A percentile compares a stretch with the other conserved stretches of the same genome.
Conservation (phyloP, 768 basidiomycete genomes). For the Pulveroboletus frians region DNA sequence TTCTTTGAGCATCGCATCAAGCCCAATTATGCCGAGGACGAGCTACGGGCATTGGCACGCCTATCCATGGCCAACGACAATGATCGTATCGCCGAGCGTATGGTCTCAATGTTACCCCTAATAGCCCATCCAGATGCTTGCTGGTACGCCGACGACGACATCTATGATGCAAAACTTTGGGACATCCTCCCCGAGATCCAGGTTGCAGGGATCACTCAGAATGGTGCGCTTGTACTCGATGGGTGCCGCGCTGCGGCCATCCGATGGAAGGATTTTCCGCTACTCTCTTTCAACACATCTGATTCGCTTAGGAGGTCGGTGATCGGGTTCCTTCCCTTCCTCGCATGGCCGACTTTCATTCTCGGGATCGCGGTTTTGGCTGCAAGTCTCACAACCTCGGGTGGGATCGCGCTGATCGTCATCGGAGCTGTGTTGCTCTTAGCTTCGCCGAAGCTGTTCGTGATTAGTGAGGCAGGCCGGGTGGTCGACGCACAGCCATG, state of each 20-base stretch:
- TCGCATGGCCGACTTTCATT: constrained; percentile 7
- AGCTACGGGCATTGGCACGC: constrained; percentile 14
- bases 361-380: neutral
- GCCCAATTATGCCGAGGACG: constrained; percentile 10
- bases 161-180: constrained; percentile 15
- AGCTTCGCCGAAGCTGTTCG: neutral
- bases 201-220: constrained; percentile 15
- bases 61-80: constrained; percentile 23
- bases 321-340: constrained; percentile 5
- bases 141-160: constrained; percentile 19
- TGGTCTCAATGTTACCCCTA: constrained; percentile 17
- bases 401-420: neutral
- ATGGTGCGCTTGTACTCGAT: constrained; percentile 16
- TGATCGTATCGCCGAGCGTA: constrained; percentile 19
- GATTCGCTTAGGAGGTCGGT: constrained; percentile 7
- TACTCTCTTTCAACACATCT: constrained; percentile 6
- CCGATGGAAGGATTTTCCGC: constrained; percentile 20
- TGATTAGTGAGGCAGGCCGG: constrained; percentile 15
- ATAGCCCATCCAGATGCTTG: neutral
- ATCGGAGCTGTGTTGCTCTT: neutral
- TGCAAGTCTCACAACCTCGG: neutral
- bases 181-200: constrained; percentile 17
- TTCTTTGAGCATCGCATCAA: constrained; percentile 21
- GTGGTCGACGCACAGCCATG: constrained; percentile 14
- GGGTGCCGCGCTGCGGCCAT: constrained; percentile 16